A percentile compares a stretch with the other conserved stretches of the same genome.
These are phyloP conservation scores for Hypholoma fasciculare DNA, from an alignment of 768 basidiomycete species.

Conservation along the genomic window DNA sequence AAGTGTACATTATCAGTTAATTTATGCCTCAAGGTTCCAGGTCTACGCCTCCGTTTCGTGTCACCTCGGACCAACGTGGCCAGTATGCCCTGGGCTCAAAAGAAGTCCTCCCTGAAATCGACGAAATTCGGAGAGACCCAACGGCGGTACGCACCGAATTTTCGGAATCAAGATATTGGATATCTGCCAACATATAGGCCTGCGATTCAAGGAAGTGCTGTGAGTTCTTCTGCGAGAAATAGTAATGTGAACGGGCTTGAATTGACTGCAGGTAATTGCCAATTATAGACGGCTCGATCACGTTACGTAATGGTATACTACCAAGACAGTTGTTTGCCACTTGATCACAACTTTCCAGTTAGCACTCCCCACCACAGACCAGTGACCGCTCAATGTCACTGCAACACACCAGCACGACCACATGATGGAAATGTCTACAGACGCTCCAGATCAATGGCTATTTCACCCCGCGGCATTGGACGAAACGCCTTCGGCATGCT, in stretches of 20 bases:
- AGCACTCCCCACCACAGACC: not conserved
- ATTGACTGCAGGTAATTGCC: not conserved
- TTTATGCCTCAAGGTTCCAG: not conserved
- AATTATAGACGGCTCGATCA: conserved; percentile 4
- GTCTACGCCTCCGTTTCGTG: not conserved
- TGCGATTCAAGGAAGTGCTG: not conserved
- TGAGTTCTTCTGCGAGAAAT: not conserved
- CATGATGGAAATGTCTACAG: conserved; percentile 10
- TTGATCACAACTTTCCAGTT: not conserved
- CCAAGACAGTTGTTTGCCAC: not conserved
- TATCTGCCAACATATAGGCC: not conserved
- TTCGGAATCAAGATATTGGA: not conserved
- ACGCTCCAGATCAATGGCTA: conserved; percentile 61
- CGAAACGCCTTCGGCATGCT: conserved; percentile 55
- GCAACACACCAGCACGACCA: not conserved
- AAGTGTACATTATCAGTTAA: not conserved
- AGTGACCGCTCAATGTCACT: not conserved
- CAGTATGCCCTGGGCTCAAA: not conserved
- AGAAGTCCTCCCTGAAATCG: not conserved
- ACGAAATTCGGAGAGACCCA: conserved; percentile 1
- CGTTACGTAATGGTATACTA: not conserved
- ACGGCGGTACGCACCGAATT: not conserved
- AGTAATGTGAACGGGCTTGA: conserved; percentile 6
- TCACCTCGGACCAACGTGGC: conserved; percentile 3
- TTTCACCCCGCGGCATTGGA: conserved; percentile 62